Evolutionary conservation across 495 filamentous ascomycete species (phyloP).

Genomic region (Penicillium salamii): DNA sequence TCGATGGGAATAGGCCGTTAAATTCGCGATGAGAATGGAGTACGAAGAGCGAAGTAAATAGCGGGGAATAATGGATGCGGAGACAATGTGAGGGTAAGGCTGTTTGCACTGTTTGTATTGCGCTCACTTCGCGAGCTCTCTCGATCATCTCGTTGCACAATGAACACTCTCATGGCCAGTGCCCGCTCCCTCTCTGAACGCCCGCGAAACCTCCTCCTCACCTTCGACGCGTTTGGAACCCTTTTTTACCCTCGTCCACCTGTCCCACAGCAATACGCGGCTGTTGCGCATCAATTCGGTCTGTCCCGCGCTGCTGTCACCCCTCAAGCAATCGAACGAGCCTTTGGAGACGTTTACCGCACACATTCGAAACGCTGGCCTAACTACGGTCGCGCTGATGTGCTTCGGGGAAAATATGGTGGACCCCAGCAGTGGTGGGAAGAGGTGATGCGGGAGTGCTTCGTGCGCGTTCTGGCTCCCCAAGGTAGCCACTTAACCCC

Average conservation of each 20-base stretch:
- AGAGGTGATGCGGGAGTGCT: constrained; percentile 48
- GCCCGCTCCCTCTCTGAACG: too few species aligned
- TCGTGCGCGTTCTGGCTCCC: constrained; percentile 17
- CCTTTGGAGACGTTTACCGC: constrained; percentile 52
- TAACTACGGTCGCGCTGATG: constrained; percentile 61
- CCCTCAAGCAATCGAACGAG: constrained; percentile 24
- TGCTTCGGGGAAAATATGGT: constrained; percentile 43
- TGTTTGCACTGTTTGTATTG: too few species aligned
- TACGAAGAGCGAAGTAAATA: too few species aligned
- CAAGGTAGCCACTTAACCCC: neutral
- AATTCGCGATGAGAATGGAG: too few species aligned
- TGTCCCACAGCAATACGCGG: constrained; percentile 61
- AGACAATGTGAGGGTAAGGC: too few species aligned
- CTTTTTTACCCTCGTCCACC: constrained; percentile 62
- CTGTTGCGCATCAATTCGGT: constrained; percentile 56
- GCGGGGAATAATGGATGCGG: too few species aligned
- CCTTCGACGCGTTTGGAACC: constrained; percentile 77
- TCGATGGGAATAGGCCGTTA: too few species aligned
- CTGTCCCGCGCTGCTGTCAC: constrained; percentile 36
- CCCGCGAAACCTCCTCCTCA: constrained; percentile 54
- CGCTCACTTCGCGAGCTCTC: too few species aligned
- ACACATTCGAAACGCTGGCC: constrained; percentile 48
- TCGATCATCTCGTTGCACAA: too few species aligned
- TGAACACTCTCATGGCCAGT: too few species aligned
- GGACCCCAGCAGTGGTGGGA: constrained; percentile 68